A percentile compares a stretch with the other conserved stretches of the same genome.
These are phyloP conservation scores for Yamadazyma diospyri DNA, from an alignment of 1,139 yeast genomes.

Conservation along the genomic window DNA sequence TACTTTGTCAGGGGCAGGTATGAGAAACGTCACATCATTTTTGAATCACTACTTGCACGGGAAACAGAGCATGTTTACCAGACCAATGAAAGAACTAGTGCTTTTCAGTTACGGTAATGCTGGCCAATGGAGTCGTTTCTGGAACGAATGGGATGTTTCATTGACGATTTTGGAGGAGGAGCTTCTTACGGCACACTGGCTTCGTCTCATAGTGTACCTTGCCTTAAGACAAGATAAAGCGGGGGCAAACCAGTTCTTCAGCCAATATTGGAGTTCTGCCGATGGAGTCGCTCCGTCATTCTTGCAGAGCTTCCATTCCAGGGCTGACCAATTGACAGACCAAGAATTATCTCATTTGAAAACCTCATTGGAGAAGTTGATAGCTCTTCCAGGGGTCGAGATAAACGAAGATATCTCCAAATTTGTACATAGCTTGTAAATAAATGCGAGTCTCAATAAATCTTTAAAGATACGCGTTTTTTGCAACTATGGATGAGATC, in stretches of 20 bases:
- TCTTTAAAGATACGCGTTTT: conserved; percentile 1
- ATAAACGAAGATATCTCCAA: neutral
- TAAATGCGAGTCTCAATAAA: neutral
- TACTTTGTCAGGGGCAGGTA: conserved; percentile 24
- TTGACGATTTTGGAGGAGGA: conserved; percentile 14
- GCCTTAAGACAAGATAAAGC: conserved; percentile 25
- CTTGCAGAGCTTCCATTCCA: conserved; percentile 16
- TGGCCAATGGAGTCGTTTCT: conserved; percentile 36
- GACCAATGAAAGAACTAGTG: conserved; percentile 25
- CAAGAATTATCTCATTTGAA: conserved; percentile 9
- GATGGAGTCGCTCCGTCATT: conserved; percentile 24
- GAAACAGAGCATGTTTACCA: conserved; percentile 8
- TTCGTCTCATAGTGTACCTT: conserved; percentile 33
- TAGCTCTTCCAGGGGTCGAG: neutral
- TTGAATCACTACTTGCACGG: conserved; percentile 20
- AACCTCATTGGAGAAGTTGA: neutral
- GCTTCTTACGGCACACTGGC: conserved; percentile 25
- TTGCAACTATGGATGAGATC: conserved; percentile 5
- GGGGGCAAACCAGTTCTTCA: conserved; percentile 31
- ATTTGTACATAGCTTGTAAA: conserved; percentile 3
- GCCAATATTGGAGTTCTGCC: conserved; percentile 28
- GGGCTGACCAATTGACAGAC: conserved; percentile 4
- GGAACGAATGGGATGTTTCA: conserved; percentile 37
- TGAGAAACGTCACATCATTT: conserved; percentile 30
- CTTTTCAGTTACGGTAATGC: conserved; percentile 40